Conservation (phyloP, 129 eudicot species). For the Centaurea solstitialis region DNA sequence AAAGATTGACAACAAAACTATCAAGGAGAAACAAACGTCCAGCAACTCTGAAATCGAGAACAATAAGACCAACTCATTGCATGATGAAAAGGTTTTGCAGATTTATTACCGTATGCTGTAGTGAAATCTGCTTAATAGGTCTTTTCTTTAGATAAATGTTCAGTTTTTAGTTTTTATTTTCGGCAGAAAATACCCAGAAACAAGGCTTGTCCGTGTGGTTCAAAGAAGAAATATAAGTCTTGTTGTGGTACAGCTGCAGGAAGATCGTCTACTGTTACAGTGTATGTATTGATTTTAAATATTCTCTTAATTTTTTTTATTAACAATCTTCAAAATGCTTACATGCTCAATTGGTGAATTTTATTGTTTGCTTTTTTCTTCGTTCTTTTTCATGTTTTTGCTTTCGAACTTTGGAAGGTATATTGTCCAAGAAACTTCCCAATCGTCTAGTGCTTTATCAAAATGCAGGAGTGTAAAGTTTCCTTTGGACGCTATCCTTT, state of each 20-base stretch:
- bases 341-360: not conserved
- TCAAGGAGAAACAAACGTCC: conserved; percentile 29
- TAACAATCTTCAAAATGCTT: not conserved
- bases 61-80: conserved; percentile 29
- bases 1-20: conserved; percentile 26
- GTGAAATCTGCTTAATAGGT: not conserved
- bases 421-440: too few relatives aligned
- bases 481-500: too few relatives aligned
- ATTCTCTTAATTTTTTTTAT: not conserved
- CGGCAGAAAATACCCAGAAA: conserved; percentile 74
- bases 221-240: conserved; percentile 89
- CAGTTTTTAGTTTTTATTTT: not conserved
- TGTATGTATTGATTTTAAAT: conserved; percentile 46
- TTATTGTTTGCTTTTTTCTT: not conserved
- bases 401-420: too few relatives aligned
- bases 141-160: not conserved
- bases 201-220: conserved; percentile 91
- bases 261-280: conserved; percentile 56
- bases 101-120: not conserved
- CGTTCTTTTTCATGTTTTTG: not conserved
- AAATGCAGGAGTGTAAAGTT: too few relatives aligned
- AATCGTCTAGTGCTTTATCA: too few relatives aligned
- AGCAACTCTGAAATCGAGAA: conserved; percentile 34
- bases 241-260: conserved; percentile 81
- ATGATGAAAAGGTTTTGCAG: conserved; percentile 59